Percentiles rank a stretch among this genome's conserved stretches.
Conservation (phyloP, 2,329 filamentous ascomycete genomes). For the Phaeosphaeriaceae sp. region DNA sequence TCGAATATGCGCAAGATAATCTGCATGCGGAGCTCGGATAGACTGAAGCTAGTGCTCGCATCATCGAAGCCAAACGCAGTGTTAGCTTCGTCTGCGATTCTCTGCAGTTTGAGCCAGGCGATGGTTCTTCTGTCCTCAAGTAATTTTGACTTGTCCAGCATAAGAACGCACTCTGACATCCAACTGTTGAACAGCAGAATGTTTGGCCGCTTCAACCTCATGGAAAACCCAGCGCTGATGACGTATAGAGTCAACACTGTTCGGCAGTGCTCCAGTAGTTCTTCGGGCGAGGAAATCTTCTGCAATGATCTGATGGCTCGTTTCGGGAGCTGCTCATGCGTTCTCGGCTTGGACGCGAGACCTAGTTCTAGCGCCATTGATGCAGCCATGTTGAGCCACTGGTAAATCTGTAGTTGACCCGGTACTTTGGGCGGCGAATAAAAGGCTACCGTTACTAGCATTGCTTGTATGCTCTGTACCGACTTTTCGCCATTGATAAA, state of each 20-base stretch:
- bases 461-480: conserved; percentile 44
- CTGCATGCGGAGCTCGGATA: conserved; percentile 44
- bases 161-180: conserved; percentile 43
- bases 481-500: conserved; percentile 49
- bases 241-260: conserved; percentile 42
- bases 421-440: conserved; percentile 43
- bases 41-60: conserved; percentile 45
- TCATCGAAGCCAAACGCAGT: conserved; percentile 48
- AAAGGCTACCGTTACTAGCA: conserved; percentile 44
- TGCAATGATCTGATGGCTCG: conserved; percentile 40
- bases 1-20: conserved; percentile 47
- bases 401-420: conserved; percentile 43
- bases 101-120: conserved; percentile 42
- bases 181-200: conserved; percentile 46
- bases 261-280: conserved; percentile 44
- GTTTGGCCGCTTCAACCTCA: conserved; percentile 43
- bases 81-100: conserved; percentile 46
- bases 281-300: conserved; percentile 43
- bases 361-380: conserved; percentile 48
- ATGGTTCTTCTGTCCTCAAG: conserved; percentile 39
- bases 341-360: conserved; percentile 44
- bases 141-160: conserved; percentile 41
- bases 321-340: conserved; percentile 47
- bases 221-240: conserved; percentile 42
- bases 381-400: conserved; percentile 45